Evolutionary conservation across 371 early-diverging fungal genomes (phyloP).

Genomic region (Batrachochytrium dendrobatidis): DNA sequence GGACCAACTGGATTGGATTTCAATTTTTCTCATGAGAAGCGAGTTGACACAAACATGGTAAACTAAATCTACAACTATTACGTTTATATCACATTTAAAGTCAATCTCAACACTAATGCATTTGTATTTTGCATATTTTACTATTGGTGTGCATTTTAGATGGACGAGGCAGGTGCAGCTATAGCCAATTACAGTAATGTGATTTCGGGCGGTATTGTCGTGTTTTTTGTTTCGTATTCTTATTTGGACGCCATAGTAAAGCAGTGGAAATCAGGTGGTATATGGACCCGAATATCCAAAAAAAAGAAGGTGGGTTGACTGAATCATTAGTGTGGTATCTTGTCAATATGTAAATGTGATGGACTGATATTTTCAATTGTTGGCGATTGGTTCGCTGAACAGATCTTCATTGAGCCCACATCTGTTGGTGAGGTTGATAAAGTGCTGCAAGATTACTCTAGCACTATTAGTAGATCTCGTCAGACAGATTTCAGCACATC

Average conservation of each 20-base stretch:
- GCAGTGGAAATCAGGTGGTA: constrained; percentile 48
- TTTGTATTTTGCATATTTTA: no score
- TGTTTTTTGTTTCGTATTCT: constrained; percentile 88
- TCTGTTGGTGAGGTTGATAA: constrained; percentile 46
- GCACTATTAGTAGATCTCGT: neutral
- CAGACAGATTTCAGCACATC: neutral
- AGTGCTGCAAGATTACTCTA: constrained; percentile 50
- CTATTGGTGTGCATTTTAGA: constrained; percentile 42
- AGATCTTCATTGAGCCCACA: neutral
- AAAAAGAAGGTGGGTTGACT: constrained; percentile 56
- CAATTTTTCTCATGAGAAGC: constrained; percentile 62
- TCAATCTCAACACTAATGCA: no score
- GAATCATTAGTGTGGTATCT: neutral
- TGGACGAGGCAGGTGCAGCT: constrained; percentile 63
- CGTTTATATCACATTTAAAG: no score
- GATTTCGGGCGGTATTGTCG: constrained; percentile 90
- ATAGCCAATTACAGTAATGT: constrained; percentile 68
- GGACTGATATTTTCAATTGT: neutral
- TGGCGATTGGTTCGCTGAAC: neutral
- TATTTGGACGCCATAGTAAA: constrained; percentile 64
- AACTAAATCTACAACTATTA: no score
- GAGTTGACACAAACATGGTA: constrained; percentile 49
- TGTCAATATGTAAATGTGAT: no score
- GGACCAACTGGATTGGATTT: constrained; percentile 61
- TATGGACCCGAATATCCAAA: constrained; percentile 41